Conservation (phyloP, 768 basidiomycete genomes). For the Trametes elegans region DNA sequence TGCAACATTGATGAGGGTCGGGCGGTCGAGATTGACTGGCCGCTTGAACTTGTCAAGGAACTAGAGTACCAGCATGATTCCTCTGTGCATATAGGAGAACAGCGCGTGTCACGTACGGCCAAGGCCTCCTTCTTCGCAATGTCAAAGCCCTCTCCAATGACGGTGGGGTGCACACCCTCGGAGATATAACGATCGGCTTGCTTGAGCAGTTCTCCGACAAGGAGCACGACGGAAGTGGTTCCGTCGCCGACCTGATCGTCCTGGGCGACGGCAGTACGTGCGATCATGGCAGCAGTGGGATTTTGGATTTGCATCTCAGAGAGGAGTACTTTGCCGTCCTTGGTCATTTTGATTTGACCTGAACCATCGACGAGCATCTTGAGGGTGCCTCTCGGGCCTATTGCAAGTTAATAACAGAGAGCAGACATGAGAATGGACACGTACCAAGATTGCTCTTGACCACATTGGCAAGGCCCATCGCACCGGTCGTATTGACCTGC, state of each 20-base stretch:
- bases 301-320: conserved; percentile 99
- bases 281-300: conserved; percentile 99
- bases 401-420: conserved; percentile 6
- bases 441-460: conserved; percentile 96
- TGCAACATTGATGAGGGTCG: conserved; percentile 90
- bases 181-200: conserved; percentile 98
- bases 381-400: conserved; percentile 93
- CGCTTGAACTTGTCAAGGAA: conserved; percentile 93
- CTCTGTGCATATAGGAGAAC: conserved; percentile 4
- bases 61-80: conserved; percentile 41
- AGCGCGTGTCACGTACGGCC: conserved; percentile 50
- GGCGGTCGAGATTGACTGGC: conserved; percentile 73
- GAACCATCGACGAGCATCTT: conserved; percentile 99
- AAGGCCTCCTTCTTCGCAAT: conserved; percentile 96
- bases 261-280: conserved; percentile 96
- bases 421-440: conserved; percentile 18
- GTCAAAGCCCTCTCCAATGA: conserved; percentile 94
- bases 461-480: conserved; percentile 95
- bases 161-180: conserved; percentile 97
- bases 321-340: conserved; percentile 96
- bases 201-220: conserved; percentile 94
- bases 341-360: conserved; percentile 99
- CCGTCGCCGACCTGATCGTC: conserved; percentile 99
- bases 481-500: conserved; percentile 89
- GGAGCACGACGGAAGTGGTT: conserved; percentile 93